These are phyloP conservation scores for Chenopodium suecicum DNA, from an alignment of 148 eudicot species.

Conservation along the genomic window DNA sequence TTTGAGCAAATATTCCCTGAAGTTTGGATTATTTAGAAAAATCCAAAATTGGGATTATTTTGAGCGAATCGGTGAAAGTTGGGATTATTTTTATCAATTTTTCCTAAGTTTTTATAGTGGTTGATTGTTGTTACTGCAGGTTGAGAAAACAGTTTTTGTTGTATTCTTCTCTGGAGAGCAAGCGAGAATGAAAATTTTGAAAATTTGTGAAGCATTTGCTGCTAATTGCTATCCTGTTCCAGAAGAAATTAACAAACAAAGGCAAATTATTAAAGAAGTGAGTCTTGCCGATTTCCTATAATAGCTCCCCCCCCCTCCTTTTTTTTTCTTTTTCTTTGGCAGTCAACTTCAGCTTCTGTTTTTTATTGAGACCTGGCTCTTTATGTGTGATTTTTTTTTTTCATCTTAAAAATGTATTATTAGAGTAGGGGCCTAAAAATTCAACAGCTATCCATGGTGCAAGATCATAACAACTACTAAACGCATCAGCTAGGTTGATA, in stretches of 20 bases:
- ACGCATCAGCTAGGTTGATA: background rate
- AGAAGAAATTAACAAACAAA: conserved; percentile 75
- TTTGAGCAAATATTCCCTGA: no score
- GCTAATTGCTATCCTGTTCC: conserved; percentile 99
- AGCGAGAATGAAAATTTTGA: conserved; percentile 83
- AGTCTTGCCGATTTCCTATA: conserved; percentile 17
- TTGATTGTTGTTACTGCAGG: conserved; percentile 49
- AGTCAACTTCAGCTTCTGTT: background rate
- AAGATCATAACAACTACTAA: background rate
- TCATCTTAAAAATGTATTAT: background rate
- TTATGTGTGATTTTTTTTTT: background rate
- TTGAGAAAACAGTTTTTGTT: conserved; percentile 90
- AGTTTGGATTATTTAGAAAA: no score
- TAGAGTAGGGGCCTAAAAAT: background rate
- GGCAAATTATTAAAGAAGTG: conserved; percentile 78
- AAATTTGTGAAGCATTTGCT: conserved; percentile 99
- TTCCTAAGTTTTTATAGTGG: background rate
- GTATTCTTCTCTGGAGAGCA: conserved; percentile 99
- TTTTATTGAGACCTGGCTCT: background rate
- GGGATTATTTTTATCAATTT: no score
- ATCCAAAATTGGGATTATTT: no score
- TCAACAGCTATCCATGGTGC: background rate
- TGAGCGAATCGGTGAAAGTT: no score
- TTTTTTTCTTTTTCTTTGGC: background rate
- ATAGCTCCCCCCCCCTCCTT: background rate